These are phyloP conservation scores for Daphne laureola DNA, from an alignment of 441 rosid genomes.

Conservation along the genomic window DNA sequence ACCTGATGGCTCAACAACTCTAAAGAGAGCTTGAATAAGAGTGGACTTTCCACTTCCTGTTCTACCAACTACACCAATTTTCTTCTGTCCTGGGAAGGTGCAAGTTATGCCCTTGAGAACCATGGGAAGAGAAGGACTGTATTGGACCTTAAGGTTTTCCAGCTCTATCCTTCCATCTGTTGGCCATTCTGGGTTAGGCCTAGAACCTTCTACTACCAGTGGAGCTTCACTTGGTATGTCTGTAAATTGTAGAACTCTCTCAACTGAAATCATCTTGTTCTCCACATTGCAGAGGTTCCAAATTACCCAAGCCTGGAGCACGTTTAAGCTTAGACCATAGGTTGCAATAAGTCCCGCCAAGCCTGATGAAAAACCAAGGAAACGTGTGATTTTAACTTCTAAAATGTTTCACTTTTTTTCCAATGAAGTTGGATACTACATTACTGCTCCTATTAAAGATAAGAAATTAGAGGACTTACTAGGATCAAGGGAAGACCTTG, in stretches of 20 bases:
- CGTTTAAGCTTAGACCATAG: conserved; percentile 55
- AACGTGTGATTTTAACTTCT: neutral
- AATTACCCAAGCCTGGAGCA: conserved; percentile 65
- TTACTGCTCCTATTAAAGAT: neutral
- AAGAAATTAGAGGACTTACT: conserved; percentile 31
- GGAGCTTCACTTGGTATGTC: conserved; percentile 52
- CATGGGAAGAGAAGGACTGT: conserved; percentile 47
- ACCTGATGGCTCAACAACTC: conserved; percentile 52
- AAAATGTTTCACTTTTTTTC: too few species aligned
- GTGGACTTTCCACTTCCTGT: conserved; percentile 80
- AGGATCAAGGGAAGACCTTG: conserved; percentile 43
- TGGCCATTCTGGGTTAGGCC: conserved; percentile 51
- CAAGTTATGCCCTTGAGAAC: conserved; percentile 55
- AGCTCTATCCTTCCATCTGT: conserved; percentile 37
- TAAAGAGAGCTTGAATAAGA: conserved; percentile 58
- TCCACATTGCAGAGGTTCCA: conserved; percentile 67
- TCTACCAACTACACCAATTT: conserved; percentile 61
- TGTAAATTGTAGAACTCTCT: conserved; percentile 52
- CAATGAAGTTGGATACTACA: neutral
- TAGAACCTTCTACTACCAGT: conserved; percentile 25
- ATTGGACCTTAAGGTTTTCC: conserved; percentile 37
- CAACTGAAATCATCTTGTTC: conserved; percentile 72
- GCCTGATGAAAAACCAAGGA: conserved; percentile 24
- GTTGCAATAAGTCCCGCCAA: conserved; percentile 47
- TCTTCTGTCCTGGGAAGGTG: conserved; percentile 50